Conservation (phyloP, 2,329 filamentous ascomycete species). For the Fusarium coffeatum region DNA sequence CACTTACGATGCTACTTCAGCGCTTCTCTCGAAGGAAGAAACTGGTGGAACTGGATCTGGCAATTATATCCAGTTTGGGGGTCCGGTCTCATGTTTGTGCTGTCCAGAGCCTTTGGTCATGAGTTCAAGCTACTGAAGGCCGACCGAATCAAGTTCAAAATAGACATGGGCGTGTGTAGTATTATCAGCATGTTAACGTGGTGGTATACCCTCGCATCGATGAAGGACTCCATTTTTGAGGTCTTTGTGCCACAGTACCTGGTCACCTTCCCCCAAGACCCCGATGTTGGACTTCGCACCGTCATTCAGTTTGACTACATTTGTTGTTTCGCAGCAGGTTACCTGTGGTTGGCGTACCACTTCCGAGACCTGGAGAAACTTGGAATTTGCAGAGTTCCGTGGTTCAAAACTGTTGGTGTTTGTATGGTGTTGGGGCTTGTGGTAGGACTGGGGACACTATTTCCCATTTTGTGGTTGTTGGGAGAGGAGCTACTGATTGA, state of each 20-base stretch:
- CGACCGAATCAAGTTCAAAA: neutral
- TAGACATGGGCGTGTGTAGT: neutral
- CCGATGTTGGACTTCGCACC: constrained; percentile 26
- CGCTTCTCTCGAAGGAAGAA: constrained; percentile 32
- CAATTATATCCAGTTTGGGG: constrained; percentile 47
- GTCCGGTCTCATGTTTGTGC: constrained; percentile 29
- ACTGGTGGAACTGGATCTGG: constrained; percentile 51
- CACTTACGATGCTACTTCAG: constrained; percentile 40
- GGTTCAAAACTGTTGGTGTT: constrained; percentile 1
- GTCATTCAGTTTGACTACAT: constrained; percentile 49
- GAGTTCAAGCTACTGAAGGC: fast-evolving
- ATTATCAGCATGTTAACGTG: constrained; percentile 17
- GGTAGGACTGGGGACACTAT: constrained; percentile 30
- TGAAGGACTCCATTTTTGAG: constrained; percentile 10
- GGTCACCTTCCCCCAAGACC: constrained; percentile 20
- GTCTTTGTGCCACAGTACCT: constrained; percentile 45
- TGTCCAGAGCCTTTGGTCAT: constrained; percentile 3
- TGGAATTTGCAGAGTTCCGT: constrained; percentile 27
- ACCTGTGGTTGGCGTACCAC: constrained; percentile 43
- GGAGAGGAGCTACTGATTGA: constrained; percentile 33
- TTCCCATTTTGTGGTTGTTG: constrained; percentile 36
- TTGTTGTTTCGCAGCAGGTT: constrained; percentile 26
- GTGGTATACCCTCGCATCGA: constrained; percentile 36
- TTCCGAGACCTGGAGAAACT: constrained; percentile 41
- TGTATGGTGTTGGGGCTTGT: neutral